These are phyloP conservation scores for Hypoxylon sp. DNA, from an alignment of 2,329 filamentous ascomycete species.

Conservation along the genomic window DNA sequence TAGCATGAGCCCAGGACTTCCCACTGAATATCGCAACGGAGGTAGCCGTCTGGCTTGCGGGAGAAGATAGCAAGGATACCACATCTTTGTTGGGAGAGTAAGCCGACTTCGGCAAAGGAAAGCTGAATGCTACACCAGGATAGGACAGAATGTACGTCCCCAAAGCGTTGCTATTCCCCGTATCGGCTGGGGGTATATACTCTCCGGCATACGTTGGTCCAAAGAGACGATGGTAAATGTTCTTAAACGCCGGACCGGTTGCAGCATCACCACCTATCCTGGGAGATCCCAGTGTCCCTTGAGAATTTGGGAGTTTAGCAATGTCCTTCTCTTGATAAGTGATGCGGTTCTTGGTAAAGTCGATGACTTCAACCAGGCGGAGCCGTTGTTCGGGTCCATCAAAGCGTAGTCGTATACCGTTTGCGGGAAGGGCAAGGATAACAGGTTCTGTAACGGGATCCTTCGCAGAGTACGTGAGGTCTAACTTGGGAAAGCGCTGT, in stretches of 20 bases:
- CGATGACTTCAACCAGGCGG: slow-evolving; percentile 89
- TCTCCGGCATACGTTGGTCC: slow-evolving; percentile 95
- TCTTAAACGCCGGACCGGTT: slow-evolving; percentile 82
- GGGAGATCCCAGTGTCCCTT: slow-evolving; percentile 50
- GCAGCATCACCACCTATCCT: slow-evolving; percentile 53
- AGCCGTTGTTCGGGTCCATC: slow-evolving; percentile 94
- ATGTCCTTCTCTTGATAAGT: slow-evolving; percentile 79
- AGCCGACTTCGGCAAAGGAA: slow-evolving; percentile 79
- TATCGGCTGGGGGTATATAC: slow-evolving; percentile 77
- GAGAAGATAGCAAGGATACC: slow-evolving; percentile 85
- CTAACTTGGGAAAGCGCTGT: slow-evolving; percentile 84
- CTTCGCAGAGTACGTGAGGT: slow-evolving; percentile 83
- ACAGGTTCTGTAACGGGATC: slow-evolving; percentile 83
- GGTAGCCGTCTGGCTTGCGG: slow-evolving; percentile 80
- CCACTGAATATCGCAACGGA: slow-evolving; percentile 95
- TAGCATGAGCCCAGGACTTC: slow-evolving; percentile 88
- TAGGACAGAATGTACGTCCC: slow-evolving; percentile 94
- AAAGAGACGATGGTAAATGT: slow-evolving; percentile 93
- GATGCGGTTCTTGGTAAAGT: slow-evolving; percentile 88
- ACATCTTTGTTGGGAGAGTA: slow-evolving; percentile 86
- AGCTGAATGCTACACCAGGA: slow-evolving; percentile 93
- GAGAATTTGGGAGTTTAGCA: slow-evolving; percentile 71
- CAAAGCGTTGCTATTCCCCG: slow-evolving; percentile 63
- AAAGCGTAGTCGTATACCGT: slow-evolving; percentile 91
- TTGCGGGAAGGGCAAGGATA: slow-evolving; percentile 81